Conservation (phyloP, 495 filamentous ascomycete genomes). For the Chaetomium cochliodes region DNA sequence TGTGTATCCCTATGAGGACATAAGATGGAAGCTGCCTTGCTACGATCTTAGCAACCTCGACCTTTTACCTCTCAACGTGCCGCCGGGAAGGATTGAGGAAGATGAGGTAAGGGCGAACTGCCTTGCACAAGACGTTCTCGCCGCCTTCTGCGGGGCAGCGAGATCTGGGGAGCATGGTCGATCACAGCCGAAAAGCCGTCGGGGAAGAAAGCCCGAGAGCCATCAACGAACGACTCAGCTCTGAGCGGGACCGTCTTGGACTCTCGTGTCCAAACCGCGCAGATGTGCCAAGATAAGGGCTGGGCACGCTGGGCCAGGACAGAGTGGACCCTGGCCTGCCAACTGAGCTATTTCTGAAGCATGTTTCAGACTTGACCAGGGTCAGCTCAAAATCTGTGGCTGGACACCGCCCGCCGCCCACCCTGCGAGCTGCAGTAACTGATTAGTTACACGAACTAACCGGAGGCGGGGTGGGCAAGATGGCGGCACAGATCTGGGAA, state of each 20-base stretch:
- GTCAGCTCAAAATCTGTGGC: conserved; percentile 27
- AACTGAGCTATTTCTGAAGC: conserved; percentile 38
- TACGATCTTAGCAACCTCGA: not conserved
- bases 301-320: not conserved
- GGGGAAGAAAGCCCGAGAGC: not conserved
- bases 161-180: conserved; percentile 6
- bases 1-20: not conserved
- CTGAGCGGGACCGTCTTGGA: not conserved
- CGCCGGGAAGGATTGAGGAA: conserved; percentile 8
- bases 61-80: not conserved
- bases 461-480: not conserved
- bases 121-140: not conserved
- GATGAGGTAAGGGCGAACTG: not conserved
- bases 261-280: not conserved
- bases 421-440: not conserved
- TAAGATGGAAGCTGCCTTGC: not conserved
- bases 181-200: conserved; percentile 4
- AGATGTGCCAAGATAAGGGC: conserved; percentile 5
- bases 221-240: not conserved
- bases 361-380: conserved; percentile 37
- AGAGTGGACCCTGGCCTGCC: conserved; percentile 10
- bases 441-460: not conserved
- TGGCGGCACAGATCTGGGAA: conserved; percentile 22
- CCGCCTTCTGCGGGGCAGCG: not conserved
- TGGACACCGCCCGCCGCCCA: conserved; percentile 29